phyloP scores from a whole-genome alignment of 768 basidiomycete genomes.

The Boletus rubescentipes region DNA sequence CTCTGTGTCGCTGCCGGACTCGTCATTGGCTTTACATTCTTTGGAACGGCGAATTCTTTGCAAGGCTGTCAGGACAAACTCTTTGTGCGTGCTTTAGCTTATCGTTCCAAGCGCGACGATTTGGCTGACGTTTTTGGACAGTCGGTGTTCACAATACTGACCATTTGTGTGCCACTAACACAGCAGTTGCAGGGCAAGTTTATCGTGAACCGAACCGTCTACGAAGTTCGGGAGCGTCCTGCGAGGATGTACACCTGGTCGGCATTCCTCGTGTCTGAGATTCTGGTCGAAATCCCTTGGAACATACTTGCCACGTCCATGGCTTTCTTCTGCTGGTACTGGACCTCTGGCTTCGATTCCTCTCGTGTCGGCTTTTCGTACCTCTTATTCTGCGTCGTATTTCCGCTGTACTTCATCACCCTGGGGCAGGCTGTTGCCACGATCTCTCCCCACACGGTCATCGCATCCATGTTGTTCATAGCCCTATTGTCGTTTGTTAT shows the following conservation, averaged over 20 bases:
- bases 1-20: slow-evolving; percentile 35
- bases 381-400: slow-evolving; percentile 36
- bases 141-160: slow-evolving; percentile 52
- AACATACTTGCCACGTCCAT: slow-evolving; percentile 41
- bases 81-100: slow-evolving; percentile 32
- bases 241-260: slow-evolving; percentile 66
- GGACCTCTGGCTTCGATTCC: slow-evolving; percentile 41
- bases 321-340: slow-evolving; percentile 51
- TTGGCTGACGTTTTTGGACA: slow-evolving; percentile 14
- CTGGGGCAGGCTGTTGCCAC: slow-evolving; percentile 42
- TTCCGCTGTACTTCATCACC: slow-evolving; percentile 46
- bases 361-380: slow-evolving; percentile 42
- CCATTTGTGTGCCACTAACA: slow-evolving; percentile 44
- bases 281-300: slow-evolving; percentile 47
- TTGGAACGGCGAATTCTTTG: slow-evolving; percentile 32
- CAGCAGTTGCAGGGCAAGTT: slow-evolving; percentile 63
- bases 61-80: slow-evolving; percentile 45
- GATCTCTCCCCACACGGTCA: slow-evolving; percentile 40
- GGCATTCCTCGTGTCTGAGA: slow-evolving; percentile 52
- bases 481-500: slow-evolving; percentile 41
- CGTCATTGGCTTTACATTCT: slow-evolving; percentile 46
- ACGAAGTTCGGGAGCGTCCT: slow-evolving; percentile 63
- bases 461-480: slow-evolving; percentile 40
- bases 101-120: fast-evolving
- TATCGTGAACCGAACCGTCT: slow-evolving; percentile 53